Conservation (phyloP, 2,329 filamentous ascomycete genomes). For the Myriosclerotinia duriaeana region DNA sequence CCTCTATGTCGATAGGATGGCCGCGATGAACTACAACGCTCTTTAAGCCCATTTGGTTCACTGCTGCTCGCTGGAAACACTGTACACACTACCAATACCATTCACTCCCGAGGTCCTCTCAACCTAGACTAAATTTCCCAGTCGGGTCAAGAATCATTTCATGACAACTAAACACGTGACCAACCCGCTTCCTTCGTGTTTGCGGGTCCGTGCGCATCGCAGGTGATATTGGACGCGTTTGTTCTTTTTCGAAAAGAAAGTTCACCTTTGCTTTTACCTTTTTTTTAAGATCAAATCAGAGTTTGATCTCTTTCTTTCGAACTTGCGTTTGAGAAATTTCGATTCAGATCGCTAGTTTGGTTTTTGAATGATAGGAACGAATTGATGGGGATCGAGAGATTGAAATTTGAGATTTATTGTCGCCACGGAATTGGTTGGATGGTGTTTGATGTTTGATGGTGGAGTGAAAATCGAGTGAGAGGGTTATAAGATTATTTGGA, state of each 20-base stretch:
- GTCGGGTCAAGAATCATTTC: background rate
- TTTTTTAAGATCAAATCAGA: background rate
- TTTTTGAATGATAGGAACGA: background rate
- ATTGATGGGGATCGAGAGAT: background rate
- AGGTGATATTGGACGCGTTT: slow-evolving; percentile 6
- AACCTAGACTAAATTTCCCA: no score
- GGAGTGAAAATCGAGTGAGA: background rate
- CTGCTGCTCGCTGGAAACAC: no score
- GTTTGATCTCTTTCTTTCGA: background rate
- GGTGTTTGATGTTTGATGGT: background rate
- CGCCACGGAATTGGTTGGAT: background rate
- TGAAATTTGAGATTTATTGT: background rate
- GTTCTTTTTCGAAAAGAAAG: slow-evolving; percentile 3
- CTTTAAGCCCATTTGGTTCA: no score
- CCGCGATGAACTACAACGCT: no score
- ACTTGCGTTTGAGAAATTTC: no score
- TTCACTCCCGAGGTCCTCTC: no score
- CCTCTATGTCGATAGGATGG: no score
- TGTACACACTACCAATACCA: no score
- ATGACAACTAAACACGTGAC: background rate
- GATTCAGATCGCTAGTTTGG: no score
- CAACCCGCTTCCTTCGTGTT: background rate
- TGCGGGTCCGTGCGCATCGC: background rate
- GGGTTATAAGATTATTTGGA: background rate
- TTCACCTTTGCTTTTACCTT: slow-evolving; percentile 7